Percentiles rank a stretch among this genome's conserved stretches.
These are phyloP conservation scores for Lachancea waltii DNA, from an alignment of 805 yeast species.

Conservation along the genomic window DNA sequence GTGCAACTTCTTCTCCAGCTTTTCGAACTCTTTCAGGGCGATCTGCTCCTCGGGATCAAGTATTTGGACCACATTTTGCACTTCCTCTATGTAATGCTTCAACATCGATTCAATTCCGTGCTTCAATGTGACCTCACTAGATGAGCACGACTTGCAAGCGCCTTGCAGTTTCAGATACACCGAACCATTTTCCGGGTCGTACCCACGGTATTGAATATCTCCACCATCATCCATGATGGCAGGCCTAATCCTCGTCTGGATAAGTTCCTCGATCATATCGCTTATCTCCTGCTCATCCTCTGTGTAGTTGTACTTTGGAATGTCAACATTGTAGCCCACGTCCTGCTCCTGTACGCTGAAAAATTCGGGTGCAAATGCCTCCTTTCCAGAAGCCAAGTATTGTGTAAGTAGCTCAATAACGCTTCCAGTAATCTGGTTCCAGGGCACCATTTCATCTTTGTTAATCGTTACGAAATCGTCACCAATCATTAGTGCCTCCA, in stretches of 20 bases:
- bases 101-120: slow-evolving; percentile 97
- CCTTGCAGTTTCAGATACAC: slow-evolving; percentile 89
- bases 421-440: slow-evolving; percentile 68
- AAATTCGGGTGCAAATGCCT: slow-evolving; percentile 23
- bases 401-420: slow-evolving; percentile 37
- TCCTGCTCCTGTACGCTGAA: slow-evolving; percentile 31
- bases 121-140: slow-evolving; percentile 86
- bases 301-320: slow-evolving; percentile 29
- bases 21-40: slow-evolving; percentile 77
- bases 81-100: slow-evolving; percentile 94
- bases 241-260: slow-evolving; percentile 92
- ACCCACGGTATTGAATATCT: slow-evolving; percentile 82
- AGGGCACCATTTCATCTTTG: slow-evolving; percentile 56
- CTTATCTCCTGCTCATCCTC: slow-evolving; percentile 78
- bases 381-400: slow-evolving; percentile 27
- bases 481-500: slow-evolving; percentile 68
- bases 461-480: slow-evolving; percentile 67
- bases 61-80: slow-evolving; percentile 80
- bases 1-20: slow-evolving; percentile 58
- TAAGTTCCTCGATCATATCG: slow-evolving; percentile 83
- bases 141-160: slow-evolving; percentile 90
- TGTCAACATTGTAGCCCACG: slow-evolving; percentile 31
- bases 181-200: slow-evolving; percentile 77
- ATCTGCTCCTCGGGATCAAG: slow-evolving; percentile 70
- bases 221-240: slow-evolving; percentile 99